Conservation (phyloP, 2,329 filamentous ascomycete species). For the Bertia moriformis region DNA sequence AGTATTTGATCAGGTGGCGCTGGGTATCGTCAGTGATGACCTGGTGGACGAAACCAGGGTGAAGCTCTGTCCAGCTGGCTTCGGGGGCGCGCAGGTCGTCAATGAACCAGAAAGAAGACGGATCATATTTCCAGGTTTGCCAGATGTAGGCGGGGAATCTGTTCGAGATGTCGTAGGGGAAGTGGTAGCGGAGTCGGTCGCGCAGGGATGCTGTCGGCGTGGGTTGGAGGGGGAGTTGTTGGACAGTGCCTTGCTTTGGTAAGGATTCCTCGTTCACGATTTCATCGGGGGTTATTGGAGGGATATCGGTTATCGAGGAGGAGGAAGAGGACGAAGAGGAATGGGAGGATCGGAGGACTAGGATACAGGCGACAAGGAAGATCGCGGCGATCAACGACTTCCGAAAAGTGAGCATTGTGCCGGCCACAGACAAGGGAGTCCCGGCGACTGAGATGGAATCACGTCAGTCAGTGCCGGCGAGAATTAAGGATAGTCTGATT, state of each 20-base stretch:
- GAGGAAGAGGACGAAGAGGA: not conserved
- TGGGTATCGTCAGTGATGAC: slow-evolving; percentile 88
- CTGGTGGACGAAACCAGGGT: slow-evolving; percentile 89
- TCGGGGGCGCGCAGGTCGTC: slow-evolving; percentile 62
- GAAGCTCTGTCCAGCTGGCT: slow-evolving; percentile 73
- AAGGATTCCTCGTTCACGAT: no score
- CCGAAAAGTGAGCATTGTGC: not conserved
- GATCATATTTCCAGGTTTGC: slow-evolving; percentile 94
- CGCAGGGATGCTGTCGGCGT: not conserved
- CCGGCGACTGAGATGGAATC: no score
- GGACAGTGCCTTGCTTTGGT: no score
- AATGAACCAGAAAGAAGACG: slow-evolving; percentile 58
- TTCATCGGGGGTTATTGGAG: not conserved
- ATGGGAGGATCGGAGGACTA: not conserved
- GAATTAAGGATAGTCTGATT: no score
- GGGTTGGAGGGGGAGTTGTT: not conserved
- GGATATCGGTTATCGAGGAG: not conserved
- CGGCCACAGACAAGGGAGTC: no score
- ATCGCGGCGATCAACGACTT: not conserved
- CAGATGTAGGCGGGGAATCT: slow-evolving; percentile 97
- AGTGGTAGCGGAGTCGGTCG: slow-evolving; percentile 46
- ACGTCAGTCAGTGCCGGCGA: no score
- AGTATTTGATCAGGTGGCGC: slow-evolving; percentile 63
- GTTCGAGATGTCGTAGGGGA: slow-evolving; percentile 73
- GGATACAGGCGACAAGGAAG: not conserved